Conservation (phyloP, 805 yeast species). For the Cyberlindnera mycetangii region DNA sequence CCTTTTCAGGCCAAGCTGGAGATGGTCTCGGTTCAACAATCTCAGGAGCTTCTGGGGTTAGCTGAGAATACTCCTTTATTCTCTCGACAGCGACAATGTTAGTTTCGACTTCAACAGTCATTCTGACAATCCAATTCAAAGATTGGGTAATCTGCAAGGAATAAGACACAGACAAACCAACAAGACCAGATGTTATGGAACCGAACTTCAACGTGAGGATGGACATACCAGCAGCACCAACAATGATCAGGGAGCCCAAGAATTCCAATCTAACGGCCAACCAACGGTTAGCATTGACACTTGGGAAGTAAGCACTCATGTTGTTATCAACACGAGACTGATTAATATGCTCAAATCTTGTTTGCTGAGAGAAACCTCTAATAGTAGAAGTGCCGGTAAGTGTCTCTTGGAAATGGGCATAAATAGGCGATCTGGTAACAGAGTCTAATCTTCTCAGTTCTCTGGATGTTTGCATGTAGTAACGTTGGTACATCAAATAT, state of each 20-base stretch:
- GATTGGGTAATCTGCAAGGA: slow-evolving; percentile 92
- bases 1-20: slow-evolving; percentile 67
- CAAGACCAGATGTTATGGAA: slow-evolving; percentile 78
- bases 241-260: slow-evolving; percentile 83
- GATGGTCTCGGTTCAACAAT: slow-evolving; percentile 68
- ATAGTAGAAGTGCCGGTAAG: slow-evolving; percentile 72
- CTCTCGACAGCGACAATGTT: slow-evolving; percentile 97
- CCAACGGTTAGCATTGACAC: slow-evolving; percentile 95
- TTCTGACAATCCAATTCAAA: slow-evolving; percentile 95
- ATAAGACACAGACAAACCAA: slow-evolving; percentile 91
- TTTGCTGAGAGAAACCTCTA: slow-evolving; percentile 67
- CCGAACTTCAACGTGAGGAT: slow-evolving; percentile 61
- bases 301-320: slow-evolving; percentile 89
- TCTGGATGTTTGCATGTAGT: slow-evolving; percentile 72
- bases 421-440: slow-evolving; percentile 74
- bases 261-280: slow-evolving; percentile 91
- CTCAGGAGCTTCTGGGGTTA: slow-evolving; percentile 82
- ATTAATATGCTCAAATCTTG: slow-evolving; percentile 62
- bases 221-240: slow-evolving; percentile 81
- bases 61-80: slow-evolving; percentile 79
- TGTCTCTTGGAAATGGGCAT: slow-evolving; percentile 82
- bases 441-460: slow-evolving; percentile 82
- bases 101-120: slow-evolving; percentile 98
- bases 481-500: slow-evolving; percentile 72
- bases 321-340: slow-evolving; percentile 76